Evolutionary conservation across 148 eudicot genomes (phyloP).

Genomic region (Suaeda aralocaspica): DNA sequence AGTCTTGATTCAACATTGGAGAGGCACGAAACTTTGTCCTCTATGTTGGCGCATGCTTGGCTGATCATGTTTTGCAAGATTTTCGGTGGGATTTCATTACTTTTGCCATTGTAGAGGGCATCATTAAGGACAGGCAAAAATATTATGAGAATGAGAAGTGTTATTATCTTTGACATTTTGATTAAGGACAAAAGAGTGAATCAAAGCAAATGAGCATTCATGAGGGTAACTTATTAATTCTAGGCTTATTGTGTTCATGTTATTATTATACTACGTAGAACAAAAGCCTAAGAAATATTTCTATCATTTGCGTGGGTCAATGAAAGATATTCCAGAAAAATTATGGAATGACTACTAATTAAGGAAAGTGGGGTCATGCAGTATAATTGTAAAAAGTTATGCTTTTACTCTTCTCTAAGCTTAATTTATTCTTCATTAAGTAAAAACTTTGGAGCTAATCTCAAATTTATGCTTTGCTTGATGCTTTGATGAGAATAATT

Average conservation of each 20-base stretch:
- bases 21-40: conserved; percentile 51
- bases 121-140: conserved; percentile 14
- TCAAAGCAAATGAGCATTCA: not conserved
- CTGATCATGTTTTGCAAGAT: conserved; percentile 38
- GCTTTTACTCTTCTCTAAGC: conserved; percentile 39
- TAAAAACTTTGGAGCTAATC: conserved; percentile 16
- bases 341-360: conserved; percentile 38
- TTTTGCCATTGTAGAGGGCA: conserved; percentile 10
- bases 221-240: not conserved
- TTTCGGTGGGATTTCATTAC: conserved; percentile 23
- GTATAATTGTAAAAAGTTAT: conserved; percentile 23
- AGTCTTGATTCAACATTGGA: conserved; percentile 48
- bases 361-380: conserved; percentile 33
- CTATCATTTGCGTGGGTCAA: conserved; percentile 1
- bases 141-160: conserved; percentile 3
- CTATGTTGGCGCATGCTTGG: conserved; percentile 44
- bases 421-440: conserved; percentile 31
- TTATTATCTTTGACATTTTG: conserved; percentile 15
- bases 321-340: conserved; percentile 1
- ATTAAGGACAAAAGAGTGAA: not conserved
- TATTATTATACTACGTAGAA: conserved; percentile 1
- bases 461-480: conserved; percentile 31
- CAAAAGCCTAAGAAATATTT: not conserved
- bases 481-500: conserved; percentile 5
- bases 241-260: not conserved